A percentile compares a stretch with the other conserved stretches of the same genome.
phyloP scores from a whole-genome alignment of 2,329 filamentous ascomycete species.

The Fusarium sp. region DNA sequence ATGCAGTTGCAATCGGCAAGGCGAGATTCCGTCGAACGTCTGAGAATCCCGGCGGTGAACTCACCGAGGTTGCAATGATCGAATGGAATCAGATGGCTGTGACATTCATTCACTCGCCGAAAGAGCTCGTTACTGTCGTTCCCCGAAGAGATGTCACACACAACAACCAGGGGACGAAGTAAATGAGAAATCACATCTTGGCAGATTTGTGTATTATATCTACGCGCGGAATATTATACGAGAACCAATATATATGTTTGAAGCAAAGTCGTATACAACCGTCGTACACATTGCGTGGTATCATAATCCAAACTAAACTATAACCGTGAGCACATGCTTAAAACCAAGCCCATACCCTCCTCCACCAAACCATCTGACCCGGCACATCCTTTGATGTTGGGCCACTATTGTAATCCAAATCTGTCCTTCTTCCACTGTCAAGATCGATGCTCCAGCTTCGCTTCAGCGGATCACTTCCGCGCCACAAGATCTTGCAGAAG shows the following conservation, averaged over 20 bases:
- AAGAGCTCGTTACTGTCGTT: slow-evolving; percentile 8
- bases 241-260: neutral
- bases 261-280: neutral
- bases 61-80: neutral
- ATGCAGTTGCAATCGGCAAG: slow-evolving; percentile 4
- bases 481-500: slow-evolving; percentile 65
- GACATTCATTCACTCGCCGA: neutral
- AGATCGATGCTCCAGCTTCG: slow-evolving; percentile 66
- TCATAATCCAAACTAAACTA: neutral
- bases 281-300: neutral
- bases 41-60: slow-evolving; percentile 19
- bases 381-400: slow-evolving; percentile 49
- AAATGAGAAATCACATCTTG: neutral
- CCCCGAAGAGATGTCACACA: neutral
- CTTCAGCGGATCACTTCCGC: slow-evolving; percentile 62
- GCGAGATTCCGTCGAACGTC: slow-evolving; percentile 20
- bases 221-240: neutral
- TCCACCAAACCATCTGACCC: slow-evolving; percentile 56
- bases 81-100: neutral
- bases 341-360: slow-evolving; percentile 56
- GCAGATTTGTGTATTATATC: neutral
- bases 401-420: slow-evolving; percentile 60
- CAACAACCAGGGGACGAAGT: neutral
- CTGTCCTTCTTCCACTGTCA: slow-evolving; percentile 64
- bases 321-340: slow-evolving; percentile 41